Conservation (phyloP, 2,329 filamentous ascomycete species). For the Exophiala bonariae region DNA sequence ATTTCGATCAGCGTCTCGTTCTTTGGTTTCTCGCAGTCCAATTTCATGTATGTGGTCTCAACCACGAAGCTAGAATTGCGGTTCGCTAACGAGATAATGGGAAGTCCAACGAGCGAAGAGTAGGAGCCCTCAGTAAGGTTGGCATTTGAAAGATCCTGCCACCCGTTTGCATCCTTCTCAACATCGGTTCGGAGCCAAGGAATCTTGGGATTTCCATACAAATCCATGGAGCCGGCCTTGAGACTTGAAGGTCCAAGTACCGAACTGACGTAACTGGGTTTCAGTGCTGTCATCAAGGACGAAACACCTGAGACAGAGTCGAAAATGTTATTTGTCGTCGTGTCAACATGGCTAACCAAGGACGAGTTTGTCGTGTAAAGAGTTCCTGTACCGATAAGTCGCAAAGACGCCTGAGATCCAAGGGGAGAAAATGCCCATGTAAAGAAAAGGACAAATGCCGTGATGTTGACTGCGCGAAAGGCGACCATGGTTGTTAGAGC, state of each 20-base stretch:
- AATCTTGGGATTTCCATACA: slow-evolving; percentile 27
- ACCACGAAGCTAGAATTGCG: slow-evolving; percentile 21
- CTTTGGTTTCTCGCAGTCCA: slow-evolving; percentile 18
- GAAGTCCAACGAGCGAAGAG: slow-evolving; percentile 21
- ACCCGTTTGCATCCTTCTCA: slow-evolving; percentile 14
- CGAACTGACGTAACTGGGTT: slow-evolving; percentile 22
- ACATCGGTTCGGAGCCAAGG: slow-evolving; percentile 15
- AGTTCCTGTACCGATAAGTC: slow-evolving; percentile 11
- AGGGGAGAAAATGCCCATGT: slow-evolving; percentile 24
- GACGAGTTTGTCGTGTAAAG: slow-evolving; percentile 9
- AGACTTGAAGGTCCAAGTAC: slow-evolving; percentile 15
- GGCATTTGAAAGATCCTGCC: slow-evolving; percentile 12
- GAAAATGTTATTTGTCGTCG: slow-evolving; percentile 9
- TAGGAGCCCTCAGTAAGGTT: slow-evolving; percentile 15
- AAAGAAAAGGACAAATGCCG: slow-evolving; percentile 16
- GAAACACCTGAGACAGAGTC: slow-evolving; percentile 9
- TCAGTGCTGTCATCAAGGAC: slow-evolving; percentile 13
- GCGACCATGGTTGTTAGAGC: slow-evolving; percentile 17
- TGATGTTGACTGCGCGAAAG: slow-evolving; percentile 16
- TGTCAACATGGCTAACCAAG: slow-evolving; percentile 9
- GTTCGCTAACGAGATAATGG: slow-evolving; percentile 15
- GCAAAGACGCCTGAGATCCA: slow-evolving; percentile 25
- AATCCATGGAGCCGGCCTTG: slow-evolving; percentile 20
- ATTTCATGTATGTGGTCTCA: slow-evolving; percentile 24
- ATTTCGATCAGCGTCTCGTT: slow-evolving; percentile 10